Evolutionary conservation across 2,329 filamentous ascomycete species (phyloP), one percentile per base, ranked within the genome.

Genomic region (Coniella vitis): DNA sequence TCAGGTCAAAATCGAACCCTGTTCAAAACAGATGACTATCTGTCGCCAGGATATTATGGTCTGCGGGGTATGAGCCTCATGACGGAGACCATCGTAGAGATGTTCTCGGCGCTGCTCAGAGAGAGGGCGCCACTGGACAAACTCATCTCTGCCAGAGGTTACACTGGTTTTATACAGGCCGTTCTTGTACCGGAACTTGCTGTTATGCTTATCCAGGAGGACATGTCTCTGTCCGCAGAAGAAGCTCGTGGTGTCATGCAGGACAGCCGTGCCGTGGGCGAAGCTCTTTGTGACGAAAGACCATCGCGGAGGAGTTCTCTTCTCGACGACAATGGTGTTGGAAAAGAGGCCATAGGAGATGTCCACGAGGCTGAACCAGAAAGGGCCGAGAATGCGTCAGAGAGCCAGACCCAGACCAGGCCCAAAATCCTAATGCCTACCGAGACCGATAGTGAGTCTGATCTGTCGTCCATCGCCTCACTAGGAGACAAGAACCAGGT

Each of bases 31-130:
- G 68, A 79, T 22, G 71, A 75, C 42, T 75, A 71, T 48, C 72
- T 84, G 25, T 82, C 78, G 3, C 86, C 86, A 9, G 90, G 90
- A 0, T 95, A 95, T 65, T 95, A 95, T 65, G 90, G 90, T 2
- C 77, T 83, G 3, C 78, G 83, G 17, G 90, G 90, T 1, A 73
- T 86, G 45, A 78, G 79, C 42, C 67, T 77, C 45, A 87, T 95
- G 76, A 86, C 81, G 38, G 83, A 87, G 58, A 77, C 76, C 47
- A 76, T 90, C 34, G 80, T 86, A 51, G 60, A 67, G 3, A 71
- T 72, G 40, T 83, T 87, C 61, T 78, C 76, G 13, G 62, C 71
- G 8, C 64, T 78, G 53, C 65, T 91, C 25, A 80, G 84, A 50
- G 71, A 76, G 55, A 73, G 78, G 47, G 79, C 84, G 2, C 69